phyloP scores from a whole-genome alignment of 192 early-diverging fungal genomes.

The Entomortierella chlamydospora region DNA sequence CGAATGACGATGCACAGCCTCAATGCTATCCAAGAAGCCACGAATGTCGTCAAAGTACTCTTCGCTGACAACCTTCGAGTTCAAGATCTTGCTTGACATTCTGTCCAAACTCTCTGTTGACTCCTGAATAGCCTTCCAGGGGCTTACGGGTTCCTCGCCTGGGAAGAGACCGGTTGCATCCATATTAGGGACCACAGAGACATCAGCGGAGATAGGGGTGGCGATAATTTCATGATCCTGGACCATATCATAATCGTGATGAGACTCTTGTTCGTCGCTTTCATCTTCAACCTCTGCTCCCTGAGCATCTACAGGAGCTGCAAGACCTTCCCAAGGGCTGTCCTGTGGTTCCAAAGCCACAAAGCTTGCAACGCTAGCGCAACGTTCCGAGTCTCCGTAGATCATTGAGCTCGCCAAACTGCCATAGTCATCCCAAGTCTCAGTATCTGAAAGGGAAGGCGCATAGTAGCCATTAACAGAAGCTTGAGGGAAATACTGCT shows the following conservation, averaged over 20 bases:
- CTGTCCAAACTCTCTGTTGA: conserved; percentile 27
- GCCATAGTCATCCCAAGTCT: conserved; percentile 43
- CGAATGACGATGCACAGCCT: conserved; percentile 43
- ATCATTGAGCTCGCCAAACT: conserved; percentile 44
- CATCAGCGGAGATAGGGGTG: neutral
- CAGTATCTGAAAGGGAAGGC: conserved; percentile 23
- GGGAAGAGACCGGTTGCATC: conserved; percentile 4
- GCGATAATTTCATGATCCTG: conserved; percentile 15
- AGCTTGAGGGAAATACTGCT: conserved; percentile 47
- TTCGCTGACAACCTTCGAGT: conserved; percentile 27
- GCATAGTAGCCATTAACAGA: conserved; percentile 38
- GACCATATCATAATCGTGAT: neutral
- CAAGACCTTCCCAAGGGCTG: conserved; percentile 38
- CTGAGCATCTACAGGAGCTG: neutral
- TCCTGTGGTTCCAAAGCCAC: conserved; percentile 25
- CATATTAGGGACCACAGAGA: neutral
- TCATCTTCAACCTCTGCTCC: neutral
- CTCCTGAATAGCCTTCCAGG: conserved; percentile 15
- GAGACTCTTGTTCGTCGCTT: neutral
- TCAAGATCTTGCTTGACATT: conserved; percentile 39
- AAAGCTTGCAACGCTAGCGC: conserved; percentile 32
- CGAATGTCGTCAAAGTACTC: conserved; percentile 53
- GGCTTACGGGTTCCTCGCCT: conserved; percentile 19
- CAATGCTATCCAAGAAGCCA: conserved; percentile 48
- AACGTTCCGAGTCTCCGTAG: conserved; percentile 33